A percentile compares a stretch with the other conserved stretches of the same genome.
phyloP scores from a whole-genome alignment of 2,329 filamentous ascomycete genomes.

The Colletotrichum musae region DNA sequence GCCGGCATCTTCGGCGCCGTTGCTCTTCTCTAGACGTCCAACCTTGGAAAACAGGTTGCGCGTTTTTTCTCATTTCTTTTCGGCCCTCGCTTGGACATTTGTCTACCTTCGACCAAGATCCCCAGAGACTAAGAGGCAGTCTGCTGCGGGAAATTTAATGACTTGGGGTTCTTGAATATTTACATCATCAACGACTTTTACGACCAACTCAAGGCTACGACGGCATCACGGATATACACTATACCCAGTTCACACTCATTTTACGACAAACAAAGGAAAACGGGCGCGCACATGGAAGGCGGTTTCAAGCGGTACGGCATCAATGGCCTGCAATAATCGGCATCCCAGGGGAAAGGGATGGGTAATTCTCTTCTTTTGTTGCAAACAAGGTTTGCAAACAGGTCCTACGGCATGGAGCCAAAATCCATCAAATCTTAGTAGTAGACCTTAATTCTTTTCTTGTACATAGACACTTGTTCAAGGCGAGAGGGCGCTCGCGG shows the following conservation, averaged over 20 bases:
- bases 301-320: background rate
- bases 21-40: slow-evolving; percentile 51
- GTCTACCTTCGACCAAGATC: slow-evolving; percentile 1
- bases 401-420: slow-evolving; percentile 4
- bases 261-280: background rate
- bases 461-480: slow-evolving; percentile 30
- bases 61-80: background rate
- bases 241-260: slow-evolving; percentile 32
- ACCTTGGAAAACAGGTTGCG: background rate
- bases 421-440: slow-evolving; percentile 7
- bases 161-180: background rate
- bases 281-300: background rate
- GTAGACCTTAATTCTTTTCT: slow-evolving; percentile 26
- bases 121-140: background rate
- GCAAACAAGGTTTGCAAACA: background rate
- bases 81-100: background rate
- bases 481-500: background rate
- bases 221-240: slow-evolving; percentile 32
- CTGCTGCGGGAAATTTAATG: slow-evolving; percentile 6
- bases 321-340: background rate
- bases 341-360: background rate
- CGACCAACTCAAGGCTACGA: slow-evolving; percentile 32
- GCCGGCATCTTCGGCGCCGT: slow-evolving; percentile 56
- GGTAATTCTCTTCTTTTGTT: background rate
- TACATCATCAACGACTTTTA: slow-evolving; percentile 7